Evolutionary conservation across 495 filamentous ascomycete species (phyloP), one percentile per base, ranked within the genome.

Genomic region (Xylaria flabelliformis): DNA sequence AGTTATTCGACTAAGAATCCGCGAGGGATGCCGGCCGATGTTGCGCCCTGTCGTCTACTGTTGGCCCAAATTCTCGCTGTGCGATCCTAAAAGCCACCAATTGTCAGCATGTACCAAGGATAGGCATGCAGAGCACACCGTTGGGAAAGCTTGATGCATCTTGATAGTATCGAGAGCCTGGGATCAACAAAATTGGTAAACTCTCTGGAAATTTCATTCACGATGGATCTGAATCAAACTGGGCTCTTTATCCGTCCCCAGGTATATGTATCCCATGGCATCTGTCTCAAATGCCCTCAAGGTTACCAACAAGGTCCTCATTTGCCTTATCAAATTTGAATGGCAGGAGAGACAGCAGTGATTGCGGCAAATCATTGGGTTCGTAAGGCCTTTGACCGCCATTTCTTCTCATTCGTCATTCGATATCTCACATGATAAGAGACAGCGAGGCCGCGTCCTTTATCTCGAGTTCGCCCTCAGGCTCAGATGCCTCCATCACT

Each of bases 261-360:
- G 5, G 44, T 58, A 48, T 50, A 55, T 70, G 32, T 64, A 44
- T 64, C 39, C 29, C n/a, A 19, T 39, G 3, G 13, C 24, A 19
- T 46, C 66, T 59, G 3, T 29, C 26, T 12, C 19, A 51, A 56
- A 29, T 32, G 51, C 63, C 63, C 64, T 59, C 70, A 58, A 66
- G 69, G 69, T 72, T 48, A 51, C 70, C 70, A 72, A 34, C 70
- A 64, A 62, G 70, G 70, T 72, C 48, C 70, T 72, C 70, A 15
- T 8, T 44, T 44, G 34, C 29, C 58, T 34, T 19, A 39, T 61
- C 32, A 21, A 21, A 61, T 17, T 39, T 21, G 12, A 2, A 42
- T 42, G 39, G 46, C 13, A 29, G 46, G 36, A 36, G 24, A 51
- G 56, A 69, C 55, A 0, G 56, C 29, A 61, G 26, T 21, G 24